Evolutionary conservation across 139 green algal species (phyloP), one percentile per base, ranked within the genome.

Genomic region (Chlamydomonas sp.): DNA sequence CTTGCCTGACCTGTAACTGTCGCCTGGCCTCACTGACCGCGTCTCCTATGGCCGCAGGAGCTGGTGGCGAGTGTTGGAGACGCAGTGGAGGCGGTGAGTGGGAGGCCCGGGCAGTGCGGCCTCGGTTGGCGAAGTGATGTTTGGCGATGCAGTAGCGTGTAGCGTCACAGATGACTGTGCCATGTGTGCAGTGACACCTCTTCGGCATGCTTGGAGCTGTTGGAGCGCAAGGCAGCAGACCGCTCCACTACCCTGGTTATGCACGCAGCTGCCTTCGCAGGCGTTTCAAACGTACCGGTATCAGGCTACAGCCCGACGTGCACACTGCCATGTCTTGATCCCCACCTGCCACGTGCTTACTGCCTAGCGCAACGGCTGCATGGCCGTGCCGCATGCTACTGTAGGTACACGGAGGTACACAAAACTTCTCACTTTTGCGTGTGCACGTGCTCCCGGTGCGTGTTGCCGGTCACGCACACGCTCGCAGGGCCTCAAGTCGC

Each of bases 1-100:
- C n/a, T n/a, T n/a, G n/a, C n/a, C n/a, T n/a, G n/a, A n/a, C n/a
- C n/a, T n/a, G n/a, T n/a, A n/a, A n/a, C n/a, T n/a, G n/a, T n/a
- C n/a, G n/a, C n/a, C n/a, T n/a, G n/a, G n/a, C n/a, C n/a, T n/a
- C n/a, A n/a, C n/a, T n/a, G n/a, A n/a, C n/a, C n/a, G n/a, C n/a
- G n/a, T n/a, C n/a, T n/a, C n/a, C n/a, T n/a, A n/a, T n/a, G n/a
- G n/a, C n/a, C 31, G 8, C 67, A 79, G 15, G 91, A 92, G 85
- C 92, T 95, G 20, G 92, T 96, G 76, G 90, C 74, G 1, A 96
- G 95, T 85, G 93, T 94, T 15, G 90, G 86, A 1, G 80, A 90
- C 7, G 88, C 92, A 15, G 85, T 95, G 10, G 85, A 94, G 57
- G 73, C 85, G 83, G 91, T 88, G 83, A 79, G 78, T 63, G 2